Evolutionary conservation across 2,329 filamentous ascomycete genomes (phyloP).

Genomic region (Zasmidium citrigriseum): DNA sequence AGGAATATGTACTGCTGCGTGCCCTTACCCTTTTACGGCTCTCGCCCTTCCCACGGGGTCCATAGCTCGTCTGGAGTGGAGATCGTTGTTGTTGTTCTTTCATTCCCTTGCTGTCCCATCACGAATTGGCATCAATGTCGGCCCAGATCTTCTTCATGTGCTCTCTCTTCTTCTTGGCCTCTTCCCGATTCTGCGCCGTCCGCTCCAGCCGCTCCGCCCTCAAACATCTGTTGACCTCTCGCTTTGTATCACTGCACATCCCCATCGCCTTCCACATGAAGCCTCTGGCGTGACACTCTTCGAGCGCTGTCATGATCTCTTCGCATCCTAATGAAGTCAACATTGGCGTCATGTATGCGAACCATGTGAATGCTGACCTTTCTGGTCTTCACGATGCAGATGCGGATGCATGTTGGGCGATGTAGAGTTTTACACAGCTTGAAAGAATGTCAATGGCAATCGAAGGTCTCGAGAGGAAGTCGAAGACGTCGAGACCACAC

Average conservation of each 20-base stretch:
- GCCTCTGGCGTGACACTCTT: constrained; percentile 90
- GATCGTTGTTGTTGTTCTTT: background rate
- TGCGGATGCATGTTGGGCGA: constrained; percentile 82
- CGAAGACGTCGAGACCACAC: constrained; percentile 2
- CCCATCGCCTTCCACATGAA: constrained; percentile 91
- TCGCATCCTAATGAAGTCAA: constrained; percentile 74
- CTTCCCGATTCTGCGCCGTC: constrained; percentile 73
- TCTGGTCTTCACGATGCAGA: constrained; percentile 88
- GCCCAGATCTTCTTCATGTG: constrained; percentile 77
- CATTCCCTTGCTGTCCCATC: constrained; percentile 26
- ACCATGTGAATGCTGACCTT: constrained; percentile 55
- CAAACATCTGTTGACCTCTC: constrained; percentile 80
- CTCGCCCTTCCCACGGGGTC: too few species aligned
- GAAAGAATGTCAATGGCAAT: background rate
- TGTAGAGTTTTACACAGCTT: background rate
- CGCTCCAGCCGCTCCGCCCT: constrained; percentile 76
- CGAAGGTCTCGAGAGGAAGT: background rate
- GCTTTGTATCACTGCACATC: constrained; percentile 86
- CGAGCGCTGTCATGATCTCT: constrained; percentile 88
- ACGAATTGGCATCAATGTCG: constrained; percentile 73
- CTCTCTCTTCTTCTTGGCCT: constrained; percentile 68
- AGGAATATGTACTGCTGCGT: too few species aligned
- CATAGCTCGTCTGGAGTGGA: background rate
- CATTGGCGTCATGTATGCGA: constrained; percentile 4
- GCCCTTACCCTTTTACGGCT: too few species aligned